Evolutionary conservation across 805 yeast genomes (phyloP).

Genomic region (Teunomyces barrocoloradensis): DNA sequence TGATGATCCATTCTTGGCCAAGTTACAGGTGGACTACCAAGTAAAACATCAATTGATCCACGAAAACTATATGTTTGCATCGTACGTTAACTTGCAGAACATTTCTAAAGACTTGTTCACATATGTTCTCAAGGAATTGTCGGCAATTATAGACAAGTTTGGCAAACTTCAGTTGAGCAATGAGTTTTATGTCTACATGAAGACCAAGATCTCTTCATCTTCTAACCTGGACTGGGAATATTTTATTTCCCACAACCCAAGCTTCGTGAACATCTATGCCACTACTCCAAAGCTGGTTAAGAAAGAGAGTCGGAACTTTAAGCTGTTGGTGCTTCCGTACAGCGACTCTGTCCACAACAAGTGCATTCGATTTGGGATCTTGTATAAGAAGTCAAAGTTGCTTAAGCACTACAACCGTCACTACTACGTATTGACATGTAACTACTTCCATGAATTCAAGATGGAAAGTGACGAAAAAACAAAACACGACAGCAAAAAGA

Average conservation of each 20-base stretch:
- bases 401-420: slow-evolving; percentile 37
- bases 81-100: slow-evolving; percentile 40
- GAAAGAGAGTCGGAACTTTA: slow-evolving; percentile 19
- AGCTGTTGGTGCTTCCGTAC: slow-evolving; percentile 31
- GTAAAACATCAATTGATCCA: slow-evolving; percentile 39
- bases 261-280: slow-evolving; percentile 22
- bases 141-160: slow-evolving; percentile 29
- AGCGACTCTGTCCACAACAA: slow-evolving; percentile 37
- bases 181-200: slow-evolving; percentile 26
- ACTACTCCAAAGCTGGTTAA: slow-evolving; percentile 14
- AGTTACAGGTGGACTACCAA: slow-evolving; percentile 39
- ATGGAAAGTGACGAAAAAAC: slow-evolving; percentile 22
- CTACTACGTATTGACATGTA: slow-evolving; percentile 41
- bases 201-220: slow-evolving; percentile 23
- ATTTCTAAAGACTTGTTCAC: slow-evolving; percentile 38
- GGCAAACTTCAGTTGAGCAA: slow-evolving; percentile 24
- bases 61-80: slow-evolving; percentile 42
- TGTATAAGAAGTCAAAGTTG: slow-evolving; percentile 41
- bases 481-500: slow-evolving; percentile 7
- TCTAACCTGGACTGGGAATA: slow-evolving; percentile 37
- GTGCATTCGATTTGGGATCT: slow-evolving; percentile 37
- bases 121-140: slow-evolving; percentile 38
- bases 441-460: slow-evolving; percentile 43
- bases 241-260: slow-evolving; percentile 32
- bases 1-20: slow-evolving; percentile 43